phyloP scores from a whole-genome alignment of 1,139 yeast genomes.

The Geotrichum citri-aurantii region DNA sequence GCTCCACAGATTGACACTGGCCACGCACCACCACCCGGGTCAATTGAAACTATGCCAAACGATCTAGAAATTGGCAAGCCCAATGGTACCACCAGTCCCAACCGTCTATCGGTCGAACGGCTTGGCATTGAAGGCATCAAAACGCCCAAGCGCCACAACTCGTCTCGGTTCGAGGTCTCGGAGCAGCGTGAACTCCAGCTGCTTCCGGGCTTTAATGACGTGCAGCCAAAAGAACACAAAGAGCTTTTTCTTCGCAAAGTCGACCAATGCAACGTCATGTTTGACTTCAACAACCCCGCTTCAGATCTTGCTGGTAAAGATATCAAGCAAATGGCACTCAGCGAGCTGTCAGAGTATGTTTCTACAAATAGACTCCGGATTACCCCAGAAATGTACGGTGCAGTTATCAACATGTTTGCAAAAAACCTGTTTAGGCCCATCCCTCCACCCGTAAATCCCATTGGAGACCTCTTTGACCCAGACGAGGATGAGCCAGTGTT shows the following conservation, averaged over 20 bases:
- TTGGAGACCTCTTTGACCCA: slow-evolving; percentile 94
- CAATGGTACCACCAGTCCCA: slow-evolving; percentile 17
- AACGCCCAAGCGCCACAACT: slow-evolving; percentile 91
- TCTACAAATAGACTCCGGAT: slow-evolving; percentile 70
- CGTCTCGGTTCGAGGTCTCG: slow-evolving; percentile 81
- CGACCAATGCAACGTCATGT: slow-evolving; percentile 90
- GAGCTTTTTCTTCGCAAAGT: slow-evolving; percentile 80
- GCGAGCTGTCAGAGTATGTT: slow-evolving; percentile 83
- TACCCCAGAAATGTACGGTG: slow-evolving; percentile 85
- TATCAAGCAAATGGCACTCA: slow-evolving; percentile 76
- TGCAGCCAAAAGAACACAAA: slow-evolving; percentile 76
- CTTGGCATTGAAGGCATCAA: slow-evolving; percentile 53
- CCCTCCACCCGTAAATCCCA: slow-evolving; percentile 97
- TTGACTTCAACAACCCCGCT: slow-evolving; percentile 91
- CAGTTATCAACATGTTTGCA: slow-evolving; percentile 85
- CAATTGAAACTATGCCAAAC: slow-evolving; percentile 38
- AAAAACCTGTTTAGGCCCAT: slow-evolving; percentile 88
- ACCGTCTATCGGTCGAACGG: slow-evolving; percentile 33
- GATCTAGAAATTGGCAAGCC: slow-evolving; percentile 30
- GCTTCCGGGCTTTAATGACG: slow-evolving; percentile 86
- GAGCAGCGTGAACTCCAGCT: slow-evolving; percentile 69
- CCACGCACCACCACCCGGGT: slow-evolving; percentile 36
- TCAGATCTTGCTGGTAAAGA: slow-evolving; percentile 91
- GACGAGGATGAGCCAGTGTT: slow-evolving; percentile 98
- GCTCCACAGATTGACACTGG: slow-evolving; percentile 19